A percentile compares a stretch with the other conserved stretches of the same genome.
Evolutionary conservation across 495 filamentous ascomycete species (phyloP).

Genomic region (Astrocystis sublimbata): DNA sequence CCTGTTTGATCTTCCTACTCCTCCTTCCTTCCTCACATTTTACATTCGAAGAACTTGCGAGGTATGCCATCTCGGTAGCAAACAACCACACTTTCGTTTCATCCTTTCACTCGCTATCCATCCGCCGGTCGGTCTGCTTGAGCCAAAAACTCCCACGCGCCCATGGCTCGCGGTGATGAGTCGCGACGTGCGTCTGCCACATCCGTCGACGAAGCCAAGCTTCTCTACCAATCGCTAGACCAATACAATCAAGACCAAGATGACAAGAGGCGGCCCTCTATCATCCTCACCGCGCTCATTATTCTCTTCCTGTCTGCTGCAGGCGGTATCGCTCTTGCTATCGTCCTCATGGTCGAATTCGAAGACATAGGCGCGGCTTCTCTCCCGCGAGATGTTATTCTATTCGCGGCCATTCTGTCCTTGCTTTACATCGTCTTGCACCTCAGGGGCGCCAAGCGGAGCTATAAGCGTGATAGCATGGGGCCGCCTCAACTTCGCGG

Average conservation of each 20-base stretch:
- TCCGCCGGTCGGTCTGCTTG: conserved; percentile 21
- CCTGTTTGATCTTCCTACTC: not conserved
- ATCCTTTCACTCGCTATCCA: not conserved
- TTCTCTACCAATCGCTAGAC: conserved; percentile 31
- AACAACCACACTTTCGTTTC: not conserved
- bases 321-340: conserved; percentile 22
- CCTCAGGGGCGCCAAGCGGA: conserved; percentile 26
- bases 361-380: conserved; percentile 22
- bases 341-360: conserved; percentile 24
- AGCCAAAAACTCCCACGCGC: not conserved
- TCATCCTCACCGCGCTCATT: conserved; percentile 30
- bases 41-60: not conserved
- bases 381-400: conserved; percentile 28
- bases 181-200: not conserved
- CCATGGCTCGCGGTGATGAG: conserved; percentile 24
- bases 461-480: conserved; percentile 17
- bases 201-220: conserved; percentile 13
- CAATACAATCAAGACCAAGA: conserved; percentile 28
- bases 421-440: conserved; percentile 31
- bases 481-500: conserved; percentile 30
- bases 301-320: conserved; percentile 28
- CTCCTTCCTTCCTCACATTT: not conserved
- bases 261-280: conserved; percentile 19
- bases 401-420: conserved; percentile 27
- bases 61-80: not conserved